Evolutionary conservation across 2,329 filamentous ascomycete genomes (phyloP).

Genomic region (Arthrobotrys conoides): DNA sequence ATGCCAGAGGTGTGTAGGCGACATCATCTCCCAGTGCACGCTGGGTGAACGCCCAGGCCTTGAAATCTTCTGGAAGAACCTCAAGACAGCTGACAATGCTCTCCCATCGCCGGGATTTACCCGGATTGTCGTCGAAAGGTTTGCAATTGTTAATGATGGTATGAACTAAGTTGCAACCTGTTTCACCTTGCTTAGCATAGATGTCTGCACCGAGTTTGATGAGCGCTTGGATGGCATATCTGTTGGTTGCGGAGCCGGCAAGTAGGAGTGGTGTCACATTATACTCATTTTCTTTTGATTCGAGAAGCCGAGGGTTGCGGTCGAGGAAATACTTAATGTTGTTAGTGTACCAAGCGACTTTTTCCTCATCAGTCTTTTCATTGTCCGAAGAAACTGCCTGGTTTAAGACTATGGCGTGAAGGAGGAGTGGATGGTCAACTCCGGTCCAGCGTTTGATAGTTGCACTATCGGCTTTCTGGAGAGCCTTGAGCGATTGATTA

Average conservation of each 20-base stretch:
- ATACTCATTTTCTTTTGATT: constrained; percentile 72
- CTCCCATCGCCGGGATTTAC: constrained; percentile 38
- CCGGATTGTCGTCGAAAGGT: constrained; percentile 64
- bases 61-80: constrained; percentile 73
- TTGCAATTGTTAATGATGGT: constrained; percentile 67
- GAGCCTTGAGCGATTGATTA: constrained; percentile 44
- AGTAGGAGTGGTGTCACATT: constrained; percentile 79
- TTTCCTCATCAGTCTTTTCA: constrained; percentile 55
- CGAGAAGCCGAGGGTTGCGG: constrained; percentile 74
- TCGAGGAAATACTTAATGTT: constrained; percentile 76
- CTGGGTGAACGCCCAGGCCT: constrained; percentile 67
- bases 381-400: constrained; percentile 60
- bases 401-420: constrained; percentile 62
- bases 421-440: constrained; percentile 60
- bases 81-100: constrained; percentile 71
- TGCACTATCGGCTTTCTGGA: constrained; percentile 58
- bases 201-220: constrained; percentile 78
- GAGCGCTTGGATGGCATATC: constrained; percentile 74
- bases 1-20: constrained; percentile 75
- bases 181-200: constrained; percentile 72
- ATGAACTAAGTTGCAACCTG: constrained; percentile 79
- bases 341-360: constrained; percentile 61
- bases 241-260: constrained; percentile 74
- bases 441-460: constrained; percentile 62
- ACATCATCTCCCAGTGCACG: constrained; percentile 74